Evolutionary conservation across 345 rosid genomes (phyloP).

Genomic region (Salix viminalis): DNA sequence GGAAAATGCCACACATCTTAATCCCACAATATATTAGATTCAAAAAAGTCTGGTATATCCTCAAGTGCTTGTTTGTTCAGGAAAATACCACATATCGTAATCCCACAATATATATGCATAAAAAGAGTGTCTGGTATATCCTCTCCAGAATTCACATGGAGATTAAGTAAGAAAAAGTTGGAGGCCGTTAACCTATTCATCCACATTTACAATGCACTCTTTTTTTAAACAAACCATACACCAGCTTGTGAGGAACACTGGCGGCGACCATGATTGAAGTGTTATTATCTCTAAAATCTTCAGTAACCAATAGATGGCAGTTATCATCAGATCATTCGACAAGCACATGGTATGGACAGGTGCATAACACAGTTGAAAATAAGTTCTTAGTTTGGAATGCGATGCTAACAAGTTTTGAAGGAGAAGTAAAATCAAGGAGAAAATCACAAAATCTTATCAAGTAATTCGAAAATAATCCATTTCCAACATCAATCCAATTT

Average conservation of each 20-base stretch:
- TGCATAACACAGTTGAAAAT: background rate
- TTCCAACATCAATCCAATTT: slow-evolving; percentile 2
- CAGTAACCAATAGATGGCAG: background rate
- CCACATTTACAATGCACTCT: background rate
- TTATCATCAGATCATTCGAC: background rate
- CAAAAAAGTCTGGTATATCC: background rate
- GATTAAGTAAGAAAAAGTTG: background rate
- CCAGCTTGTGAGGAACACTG: background rate
- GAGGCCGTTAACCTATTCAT: background rate
- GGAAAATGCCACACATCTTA: background rate
- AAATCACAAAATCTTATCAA: background rate
- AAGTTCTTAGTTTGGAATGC: background rate
- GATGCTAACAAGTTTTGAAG: background rate
- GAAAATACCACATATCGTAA: background rate
- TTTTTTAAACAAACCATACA: background rate
- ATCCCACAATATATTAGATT: background rate
- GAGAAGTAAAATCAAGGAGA: background rate
- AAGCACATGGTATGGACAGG: background rate
- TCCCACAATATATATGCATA: background rate
- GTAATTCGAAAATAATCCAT: background rate
- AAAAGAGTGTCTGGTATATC: background rate
- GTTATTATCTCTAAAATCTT: background rate
- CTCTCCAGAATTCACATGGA: background rate
- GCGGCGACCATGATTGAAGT: background rate
- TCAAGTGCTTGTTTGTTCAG: background rate